These are phyloP conservation scores for Hysterangium stoloniferum DNA, from an alignment of 768 basidiomycete genomes.

Conservation along the genomic window DNA sequence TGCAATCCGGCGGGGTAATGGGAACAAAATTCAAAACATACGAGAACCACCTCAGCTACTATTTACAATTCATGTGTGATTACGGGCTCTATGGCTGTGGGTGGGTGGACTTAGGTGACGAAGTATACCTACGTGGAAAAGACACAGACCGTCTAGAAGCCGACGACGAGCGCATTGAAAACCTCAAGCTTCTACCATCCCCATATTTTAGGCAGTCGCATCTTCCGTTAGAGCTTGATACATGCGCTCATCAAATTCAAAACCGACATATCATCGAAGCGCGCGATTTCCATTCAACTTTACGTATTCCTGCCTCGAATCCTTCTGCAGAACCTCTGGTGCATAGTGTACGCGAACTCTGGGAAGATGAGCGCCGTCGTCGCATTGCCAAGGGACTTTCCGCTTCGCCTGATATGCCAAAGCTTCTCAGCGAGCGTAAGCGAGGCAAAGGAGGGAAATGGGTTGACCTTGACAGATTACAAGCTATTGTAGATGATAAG, in stretches of 20 bases:
- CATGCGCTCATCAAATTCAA: conserved; percentile 71
- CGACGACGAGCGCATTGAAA: conserved; percentile 19
- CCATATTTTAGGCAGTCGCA: conserved; percentile 61
- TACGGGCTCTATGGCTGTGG: conserved; percentile 94
- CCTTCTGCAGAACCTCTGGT: conserved; percentile 67
- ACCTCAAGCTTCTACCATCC: conserved; percentile 37
- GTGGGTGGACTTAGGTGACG: conserved; percentile 61
- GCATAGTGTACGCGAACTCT: conserved; percentile 83
- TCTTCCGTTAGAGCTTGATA: conserved; percentile 77
- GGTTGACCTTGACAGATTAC: conserved; percentile 67
- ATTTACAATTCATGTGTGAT: conserved; percentile 91
- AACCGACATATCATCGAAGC: conserved; percentile 64
- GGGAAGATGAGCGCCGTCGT: conserved; percentile 90
- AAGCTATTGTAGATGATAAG: conserved; percentile 59
- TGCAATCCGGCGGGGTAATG: conserved; percentile 81
- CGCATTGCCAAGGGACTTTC: conserved; percentile 57
- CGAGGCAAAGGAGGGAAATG: conserved; percentile 53
- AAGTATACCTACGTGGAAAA: conserved; percentile 52
- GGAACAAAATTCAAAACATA: conserved; percentile 68
- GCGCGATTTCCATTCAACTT: conserved; percentile 54
- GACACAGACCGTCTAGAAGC: conserved; percentile 19
- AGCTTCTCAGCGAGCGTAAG: conserved; percentile 57
- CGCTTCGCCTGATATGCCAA: conserved; percentile 66
- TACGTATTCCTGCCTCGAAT: conserved; percentile 48
- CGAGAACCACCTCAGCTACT: conserved; percentile 85